Evolutionary conservation across 129 eudicot species (phyloP).

Genomic region (Tagetes erecta): DNA sequence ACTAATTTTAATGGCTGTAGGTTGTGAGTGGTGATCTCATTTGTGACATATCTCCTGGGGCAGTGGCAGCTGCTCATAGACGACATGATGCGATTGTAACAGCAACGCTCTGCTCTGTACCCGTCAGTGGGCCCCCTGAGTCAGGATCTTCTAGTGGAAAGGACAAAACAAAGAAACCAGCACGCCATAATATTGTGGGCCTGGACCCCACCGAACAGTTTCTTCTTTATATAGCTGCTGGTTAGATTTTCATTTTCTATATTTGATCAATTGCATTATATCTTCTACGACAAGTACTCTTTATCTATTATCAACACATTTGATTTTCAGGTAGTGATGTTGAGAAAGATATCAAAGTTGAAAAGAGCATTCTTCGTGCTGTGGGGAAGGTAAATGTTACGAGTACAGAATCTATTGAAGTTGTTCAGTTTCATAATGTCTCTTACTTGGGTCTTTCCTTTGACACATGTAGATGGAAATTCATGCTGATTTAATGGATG

Average conservation of each 20-base stretch:
- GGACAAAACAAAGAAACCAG: constrained; percentile 86
- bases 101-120: constrained; percentile 81
- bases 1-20: constrained; percentile 35
- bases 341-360: constrained; percentile 77
- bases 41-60: constrained; percentile 91
- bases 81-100: constrained; percentile 96
- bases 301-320: not conserved
- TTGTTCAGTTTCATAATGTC: not conserved
- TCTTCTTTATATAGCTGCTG: constrained; percentile 81
- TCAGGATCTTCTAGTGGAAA: constrained; percentile 77
- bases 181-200: constrained; percentile 66
- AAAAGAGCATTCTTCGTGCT: constrained; percentile 87
- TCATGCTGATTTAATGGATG: constrained; percentile 92
- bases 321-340: constrained; percentile 62
- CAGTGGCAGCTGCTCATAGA: constrained; percentile 94
- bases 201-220: constrained; percentile 82
- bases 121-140: constrained; percentile 82
- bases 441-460: constrained; percentile 24
- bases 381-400: constrained; percentile 67
- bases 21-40: constrained; percentile 96
- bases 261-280: not conserved
- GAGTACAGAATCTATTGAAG: not conserved
- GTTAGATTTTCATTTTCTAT: constrained; percentile 40
- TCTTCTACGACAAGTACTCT: constrained; percentile 4
- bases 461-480: constrained; percentile 72